These are phyloP conservation scores for grape (Vitis vinifera) DNA, from an alignment of 164 flowering plant genomes.

Conservation along the genomic window ASM3070453v1 NC_081808.1:3911001-3911500, in stretches of 20 bases:
- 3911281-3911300: slow-evolving; percentile 99
- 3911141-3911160: too few relatives aligned
- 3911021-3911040: too few relatives aligned
- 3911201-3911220: not conserved
- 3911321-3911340: slow-evolving; percentile 95
- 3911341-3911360: slow-evolving; percentile 90
- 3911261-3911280: slow-evolving; percentile 90
- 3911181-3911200: too few relatives aligned
- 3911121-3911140: too few relatives aligned
- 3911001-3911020: too few relatives aligned
- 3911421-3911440: slow-evolving; percentile 34
- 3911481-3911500: slow-evolving; percentile 91
- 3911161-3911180: too few relatives aligned
- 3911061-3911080: too few relatives aligned
- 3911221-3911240: slow-evolving; percentile 1
- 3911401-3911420: slow-evolving; percentile 71
- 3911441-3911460: slow-evolving; percentile 49
- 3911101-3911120: too few relatives aligned
- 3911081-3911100: too few relatives aligned
- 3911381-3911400: slow-evolving; percentile 74
- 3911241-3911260: slow-evolving; percentile 96
- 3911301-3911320: slow-evolving; percentile 99
- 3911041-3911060: too few relatives aligned
- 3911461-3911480: slow-evolving; percentile 42
- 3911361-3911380: slow-evolving; percentile 74